Percentiles rank a stretch among this genome's conserved stretches.
Conservation (phyloP, 306 rosid species). For the Trifolium dubium region DNA sequence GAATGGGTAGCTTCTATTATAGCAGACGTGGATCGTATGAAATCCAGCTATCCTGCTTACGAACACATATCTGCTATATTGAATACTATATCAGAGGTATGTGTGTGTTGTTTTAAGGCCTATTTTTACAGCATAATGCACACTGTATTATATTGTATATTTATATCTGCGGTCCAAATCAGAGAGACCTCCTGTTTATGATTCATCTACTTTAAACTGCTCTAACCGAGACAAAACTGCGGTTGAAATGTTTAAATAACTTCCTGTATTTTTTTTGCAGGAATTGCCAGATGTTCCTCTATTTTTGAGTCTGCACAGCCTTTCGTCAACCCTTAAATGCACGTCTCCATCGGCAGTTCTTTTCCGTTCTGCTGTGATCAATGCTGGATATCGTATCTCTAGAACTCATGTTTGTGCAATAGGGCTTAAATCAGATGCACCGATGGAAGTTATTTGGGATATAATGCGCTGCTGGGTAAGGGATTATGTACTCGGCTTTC, state of each 20-base stretch:
- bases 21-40: constrained; percentile 69
- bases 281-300: constrained; percentile 94
- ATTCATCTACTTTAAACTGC: too few relatives aligned
- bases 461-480: constrained; percentile 99
- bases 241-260: too few relatives aligned
- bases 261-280: constrained; percentile 51
- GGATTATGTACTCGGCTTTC: not conserved
- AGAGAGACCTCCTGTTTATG: not conserved
- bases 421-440: constrained; percentile 95
- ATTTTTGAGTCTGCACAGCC: constrained; percentile 91
- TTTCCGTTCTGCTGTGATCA: constrained; percentile 92
- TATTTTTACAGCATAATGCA: constrained; percentile 2
- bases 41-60: constrained; percentile 83
- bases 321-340: constrained; percentile 93
- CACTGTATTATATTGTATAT: not conserved
- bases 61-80: constrained; percentile 85
- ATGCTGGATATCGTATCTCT: constrained; percentile 91
- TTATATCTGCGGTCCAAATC: not conserved
- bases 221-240: too few relatives aligned
- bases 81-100: constrained; percentile 92
- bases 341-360: constrained; percentile 94
- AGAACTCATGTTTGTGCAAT: constrained; percentile 95
- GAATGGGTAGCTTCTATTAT: constrained; percentile 90
- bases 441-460: constrained; percentile 96
- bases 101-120: constrained; percentile 27